Conservation (phyloP, 2,329 filamentous ascomycete genomes). For the Alternaria novae-zelandiae region DNA sequence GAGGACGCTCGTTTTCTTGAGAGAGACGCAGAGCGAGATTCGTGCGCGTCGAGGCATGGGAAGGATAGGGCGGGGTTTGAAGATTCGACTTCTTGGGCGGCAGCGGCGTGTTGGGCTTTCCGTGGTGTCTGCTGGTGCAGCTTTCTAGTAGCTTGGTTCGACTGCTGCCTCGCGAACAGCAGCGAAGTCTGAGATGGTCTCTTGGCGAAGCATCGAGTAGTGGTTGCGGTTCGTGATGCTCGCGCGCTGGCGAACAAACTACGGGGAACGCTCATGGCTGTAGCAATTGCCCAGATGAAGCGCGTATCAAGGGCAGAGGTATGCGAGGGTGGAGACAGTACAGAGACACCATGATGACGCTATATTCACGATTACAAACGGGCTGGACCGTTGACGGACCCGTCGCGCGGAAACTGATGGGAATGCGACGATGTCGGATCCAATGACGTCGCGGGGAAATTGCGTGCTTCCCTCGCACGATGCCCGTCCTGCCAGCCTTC, state of each 20-base stretch:
- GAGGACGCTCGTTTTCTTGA: conserved; percentile 71
- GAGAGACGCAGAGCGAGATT: conserved; percentile 68
- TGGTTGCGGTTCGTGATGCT: conserved; percentile 20
- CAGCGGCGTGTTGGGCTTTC: conserved; percentile 33
- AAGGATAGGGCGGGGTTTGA: conserved; percentile 51
- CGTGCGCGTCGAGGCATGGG: conserved; percentile 51
- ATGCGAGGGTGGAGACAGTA: conserved; percentile 12
- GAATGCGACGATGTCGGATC: conserved; percentile 17
- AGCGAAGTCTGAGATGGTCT: conserved; percentile 13
- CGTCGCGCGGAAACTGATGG: conserved; percentile 13
- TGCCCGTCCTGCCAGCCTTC: conserved; percentile 15
- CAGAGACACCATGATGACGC: conserved; percentile 23
- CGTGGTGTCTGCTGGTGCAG: conserved; percentile 40
- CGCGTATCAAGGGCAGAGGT: conserved; percentile 1
- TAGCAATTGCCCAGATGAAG: neutral
- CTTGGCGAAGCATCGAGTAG: conserved; percentile 7
- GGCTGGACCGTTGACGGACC: conserved; percentile 4
- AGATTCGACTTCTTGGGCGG: conserved; percentile 36
- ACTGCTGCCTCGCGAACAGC: conserved; percentile 25
- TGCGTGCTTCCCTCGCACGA: conserved; percentile 26
- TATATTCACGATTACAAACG: conserved; percentile 22
- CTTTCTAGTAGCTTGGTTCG: conserved; percentile 28
- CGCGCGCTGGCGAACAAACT: conserved; percentile 34
- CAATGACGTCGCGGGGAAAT: conserved; percentile 36
- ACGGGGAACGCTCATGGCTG: conserved; percentile 40